Evolutionary conservation across 805 yeast genomes (phyloP), one percentile per base, ranked within the genome.

Genomic region (Pichia pseudocactophila): DNA sequence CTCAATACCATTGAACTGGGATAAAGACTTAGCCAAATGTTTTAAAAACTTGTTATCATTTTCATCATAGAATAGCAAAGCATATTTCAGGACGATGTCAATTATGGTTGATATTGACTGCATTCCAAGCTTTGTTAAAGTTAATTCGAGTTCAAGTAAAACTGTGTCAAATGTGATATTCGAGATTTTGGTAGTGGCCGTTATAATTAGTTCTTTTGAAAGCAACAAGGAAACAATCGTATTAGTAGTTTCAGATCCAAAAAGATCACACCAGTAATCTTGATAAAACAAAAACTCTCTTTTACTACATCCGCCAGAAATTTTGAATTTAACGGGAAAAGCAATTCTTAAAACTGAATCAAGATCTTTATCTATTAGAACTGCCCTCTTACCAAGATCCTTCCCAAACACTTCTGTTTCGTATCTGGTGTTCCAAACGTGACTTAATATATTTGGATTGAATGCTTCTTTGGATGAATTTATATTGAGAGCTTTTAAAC

Each of bases 221-320:
- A 60, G 61, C 9, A 78, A 57, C 15, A 50, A 53, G 5, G 66
- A 57, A 46, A 71, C 70, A 6, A 82, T 53, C 0, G 86, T 73
- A 0, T 70, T 71, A 2, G 49, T 43, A 4, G 76, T 59, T 58
- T 82, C 90, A 55, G 77, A 79, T 1, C 90, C 90, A 39, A 80
- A 59, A 0, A 81, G 41, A 37, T 73, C 72, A 41, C 76, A 68
- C 80, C 86, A 77, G 3, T 69, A 56, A 10, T 58, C 57, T 26
- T 63, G 59, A 36, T 62, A 67, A 9, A 68, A 53, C 9, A 42
- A 33, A 2, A 59, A 12, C 19, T 64, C 62, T 32, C 44, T 54
- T 5, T 45, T 9, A 0, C 55, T 30, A 11, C 59, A 25, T 3
- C 18, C 37, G 12, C 12, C 12, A 5, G 48, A 30, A 7, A 28